These are phyloP conservation scores for Blastocystis sp. DNA, from an alignment of 352 stramenopile genomes.

Conservation along the genomic window DNA sequence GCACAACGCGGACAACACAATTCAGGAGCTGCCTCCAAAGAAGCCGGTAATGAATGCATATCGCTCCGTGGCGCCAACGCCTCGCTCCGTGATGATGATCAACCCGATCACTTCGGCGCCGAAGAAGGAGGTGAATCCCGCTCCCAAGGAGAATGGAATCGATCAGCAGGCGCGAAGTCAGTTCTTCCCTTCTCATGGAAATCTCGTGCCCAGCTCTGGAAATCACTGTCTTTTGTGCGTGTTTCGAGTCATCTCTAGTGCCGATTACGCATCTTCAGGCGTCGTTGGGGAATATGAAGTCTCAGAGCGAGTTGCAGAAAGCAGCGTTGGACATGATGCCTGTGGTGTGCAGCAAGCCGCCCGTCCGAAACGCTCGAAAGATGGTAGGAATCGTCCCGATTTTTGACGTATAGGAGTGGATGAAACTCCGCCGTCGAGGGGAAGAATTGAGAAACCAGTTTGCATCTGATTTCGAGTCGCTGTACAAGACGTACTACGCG, in stretches of 20 bases:
- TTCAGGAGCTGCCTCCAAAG: background rate
- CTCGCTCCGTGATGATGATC: background rate
- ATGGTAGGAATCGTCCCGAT: background rate
- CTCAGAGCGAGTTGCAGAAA: constrained; percentile 13
- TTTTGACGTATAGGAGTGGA: constrained; percentile 58
- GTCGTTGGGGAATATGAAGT: background rate
- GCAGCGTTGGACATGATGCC: constrained; percentile 31
- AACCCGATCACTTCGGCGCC: background rate
- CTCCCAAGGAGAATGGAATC: background rate
- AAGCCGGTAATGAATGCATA: constrained; percentile 26
- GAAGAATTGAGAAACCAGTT: constrained; percentile 61
- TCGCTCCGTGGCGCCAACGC: background rate
- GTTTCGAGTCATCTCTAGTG: constrained; percentile 7
- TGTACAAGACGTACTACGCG: constrained; percentile 41
- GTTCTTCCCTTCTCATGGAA: constrained; percentile 17
- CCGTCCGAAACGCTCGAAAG: background rate
- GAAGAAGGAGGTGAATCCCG: background rate
- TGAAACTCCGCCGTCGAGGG: constrained; percentile 12
- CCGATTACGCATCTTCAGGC: constrained; percentile 30
- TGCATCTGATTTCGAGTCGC: constrained; percentile 11
- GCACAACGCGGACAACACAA: background rate
- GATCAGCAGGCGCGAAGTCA: constrained; percentile 7
- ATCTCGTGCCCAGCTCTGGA: background rate
- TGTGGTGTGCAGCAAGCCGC: background rate
- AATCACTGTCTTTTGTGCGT: background rate